These are phyloP conservation scores for Colletotrichum sp. DNA, from an alignment of 2,329 filamentous ascomycete genomes.

Conservation along the genomic window DNA sequence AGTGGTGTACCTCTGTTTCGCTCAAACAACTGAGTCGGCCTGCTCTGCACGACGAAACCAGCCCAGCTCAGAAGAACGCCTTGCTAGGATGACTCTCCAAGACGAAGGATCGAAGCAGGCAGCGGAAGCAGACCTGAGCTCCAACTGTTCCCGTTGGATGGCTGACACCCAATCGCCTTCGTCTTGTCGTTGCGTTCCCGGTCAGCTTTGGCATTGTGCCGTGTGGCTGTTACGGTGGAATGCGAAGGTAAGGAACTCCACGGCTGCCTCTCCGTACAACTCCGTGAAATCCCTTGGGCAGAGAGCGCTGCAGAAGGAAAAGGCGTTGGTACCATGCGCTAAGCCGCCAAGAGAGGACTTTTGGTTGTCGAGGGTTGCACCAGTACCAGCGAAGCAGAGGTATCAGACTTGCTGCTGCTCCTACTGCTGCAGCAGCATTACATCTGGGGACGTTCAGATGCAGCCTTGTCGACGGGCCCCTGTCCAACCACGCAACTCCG, in stretches of 20 bases:
- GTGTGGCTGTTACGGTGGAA: background rate
- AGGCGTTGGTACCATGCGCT: background rate
- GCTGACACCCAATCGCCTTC: background rate
- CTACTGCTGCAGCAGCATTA: constrained; percentile 12
- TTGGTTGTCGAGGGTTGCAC: background rate
- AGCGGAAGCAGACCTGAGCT: background rate
- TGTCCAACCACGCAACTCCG: constrained; percentile 19
- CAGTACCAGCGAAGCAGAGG: background rate
- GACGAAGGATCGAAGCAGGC: background rate
- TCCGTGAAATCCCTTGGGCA: background rate
- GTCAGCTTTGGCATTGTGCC: background rate
- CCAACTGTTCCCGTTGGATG: background rate
- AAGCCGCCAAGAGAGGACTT: constrained; percentile 6
- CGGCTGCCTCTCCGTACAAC: background rate
- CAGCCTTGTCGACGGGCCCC: constrained; percentile 19
- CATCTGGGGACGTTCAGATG: constrained; percentile 12
- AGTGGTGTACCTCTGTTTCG: background rate
- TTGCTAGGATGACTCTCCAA: background rate
- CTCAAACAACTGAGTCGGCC: background rate
- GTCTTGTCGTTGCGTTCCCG: background rate
- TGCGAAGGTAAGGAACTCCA: background rate
- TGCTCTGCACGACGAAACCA: constrained; percentile 6
- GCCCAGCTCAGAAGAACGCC: background rate
- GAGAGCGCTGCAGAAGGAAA: background rate
- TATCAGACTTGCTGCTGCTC: constrained; percentile 1